phyloP scores from a whole-genome alignment of 805 yeast species.

The Groenewaldozyma tartarivorans region DNA sequence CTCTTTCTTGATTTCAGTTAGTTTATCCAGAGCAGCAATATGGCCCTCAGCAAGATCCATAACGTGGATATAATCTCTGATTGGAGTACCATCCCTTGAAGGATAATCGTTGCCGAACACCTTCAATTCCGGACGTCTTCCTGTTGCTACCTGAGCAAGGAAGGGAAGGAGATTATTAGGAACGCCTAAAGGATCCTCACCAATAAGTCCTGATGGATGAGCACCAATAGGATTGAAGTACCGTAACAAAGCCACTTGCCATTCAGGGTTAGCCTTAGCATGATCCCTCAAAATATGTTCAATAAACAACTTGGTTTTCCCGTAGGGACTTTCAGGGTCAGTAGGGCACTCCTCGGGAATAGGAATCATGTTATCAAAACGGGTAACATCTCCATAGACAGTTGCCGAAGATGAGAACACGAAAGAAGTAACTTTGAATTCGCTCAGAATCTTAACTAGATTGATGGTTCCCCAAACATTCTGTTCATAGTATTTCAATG shows the following conservation, averaged over 20 bases:
- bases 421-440: slow-evolving; percentile 38
- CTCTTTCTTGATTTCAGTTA: slow-evolving; percentile 26
- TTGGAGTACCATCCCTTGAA: slow-evolving; percentile 70
- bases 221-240: slow-evolving; percentile 85
- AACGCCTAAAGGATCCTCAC: slow-evolving; percentile 71
- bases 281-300: slow-evolving; percentile 54
- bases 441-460: slow-evolving; percentile 44
- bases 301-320: slow-evolving; percentile 57
- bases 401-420: slow-evolving; percentile 78
- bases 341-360: slow-evolving; percentile 71
- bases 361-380: slow-evolving; percentile 64
- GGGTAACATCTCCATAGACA: slow-evolving; percentile 72
- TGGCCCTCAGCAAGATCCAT: slow-evolving; percentile 74
- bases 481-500: slow-evolving; percentile 58
- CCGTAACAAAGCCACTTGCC: slow-evolving; percentile 50
- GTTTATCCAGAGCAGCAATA: slow-evolving; percentile 55
- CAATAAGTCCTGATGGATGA: slow-evolving; percentile 70
- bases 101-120: slow-evolving; percentile 67
- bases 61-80: slow-evolving; percentile 74
- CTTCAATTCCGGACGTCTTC: slow-evolving; percentile 53
- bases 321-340: slow-evolving; percentile 71
- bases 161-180: slow-evolving; percentile 71
- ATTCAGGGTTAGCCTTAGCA: slow-evolving; percentile 30
- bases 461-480: slow-evolving; percentile 58
- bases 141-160: slow-evolving; percentile 70